A percentile compares a stretch with the other conserved stretches of the same genome.
These are phyloP conservation scores for Syzygium grande DNA, from an alignment of 345 rosid species.

Conservation along the genomic window DNA sequence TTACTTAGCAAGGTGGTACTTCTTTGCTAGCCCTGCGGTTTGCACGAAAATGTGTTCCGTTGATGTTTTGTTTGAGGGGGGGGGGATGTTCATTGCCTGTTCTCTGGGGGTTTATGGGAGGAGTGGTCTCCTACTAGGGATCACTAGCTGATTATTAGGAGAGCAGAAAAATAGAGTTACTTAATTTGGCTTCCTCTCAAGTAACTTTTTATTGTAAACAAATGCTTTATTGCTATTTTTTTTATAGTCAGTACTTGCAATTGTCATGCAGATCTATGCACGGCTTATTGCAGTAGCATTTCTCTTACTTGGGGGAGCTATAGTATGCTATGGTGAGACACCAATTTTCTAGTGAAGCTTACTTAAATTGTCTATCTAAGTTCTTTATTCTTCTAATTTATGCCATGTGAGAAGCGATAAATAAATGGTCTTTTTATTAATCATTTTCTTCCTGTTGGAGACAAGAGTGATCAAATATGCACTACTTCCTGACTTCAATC, in stretches of 20 bases:
- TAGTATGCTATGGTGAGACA: slow-evolving; percentile 30
- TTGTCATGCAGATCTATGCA: slow-evolving; percentile 18
- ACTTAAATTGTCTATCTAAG: not conserved
- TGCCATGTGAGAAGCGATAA: not conserved
- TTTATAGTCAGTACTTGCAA: not conserved
- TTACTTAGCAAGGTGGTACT: not conserved
- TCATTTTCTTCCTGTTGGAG: not conserved
- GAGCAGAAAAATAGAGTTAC: not conserved
- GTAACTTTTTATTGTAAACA: not conserved
- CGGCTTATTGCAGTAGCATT: slow-evolving; percentile 13
- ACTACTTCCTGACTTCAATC: not conserved
- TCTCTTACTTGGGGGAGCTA: slow-evolving; percentile 27
- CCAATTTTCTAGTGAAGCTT: not conserved
- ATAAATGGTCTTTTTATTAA: not conserved
- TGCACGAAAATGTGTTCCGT: not conserved
- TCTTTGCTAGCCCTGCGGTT: not conserved
- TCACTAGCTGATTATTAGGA: not conserved
- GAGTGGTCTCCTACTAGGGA: not conserved
- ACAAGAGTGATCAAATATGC: not conserved
- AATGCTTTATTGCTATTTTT: not conserved
- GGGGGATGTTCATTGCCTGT: not conserved
- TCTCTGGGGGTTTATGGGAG: not conserved
- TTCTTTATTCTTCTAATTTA: not conserved
- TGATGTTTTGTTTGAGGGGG: not conserved
- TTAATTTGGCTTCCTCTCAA: not conserved